Percentiles rank a stretch among this genome's conserved stretches.
These are phyloP conservation scores for Salix udensis DNA, from an alignment of 345 rosid genomes.

Conservation along the genomic window DNA sequence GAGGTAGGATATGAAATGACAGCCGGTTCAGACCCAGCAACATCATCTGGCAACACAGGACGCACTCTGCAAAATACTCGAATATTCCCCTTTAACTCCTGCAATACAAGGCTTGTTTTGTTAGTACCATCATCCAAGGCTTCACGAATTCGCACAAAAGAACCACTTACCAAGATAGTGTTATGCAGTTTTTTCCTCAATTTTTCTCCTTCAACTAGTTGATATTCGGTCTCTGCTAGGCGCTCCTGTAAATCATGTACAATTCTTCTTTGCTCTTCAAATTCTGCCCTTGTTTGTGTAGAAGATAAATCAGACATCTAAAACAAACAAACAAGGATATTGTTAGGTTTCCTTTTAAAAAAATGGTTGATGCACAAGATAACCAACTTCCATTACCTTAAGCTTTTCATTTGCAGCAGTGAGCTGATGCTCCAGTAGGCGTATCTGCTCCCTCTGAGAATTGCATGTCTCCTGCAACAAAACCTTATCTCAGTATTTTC, in stretches of 20 bases:
- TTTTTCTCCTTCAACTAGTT: constrained; percentile 69
- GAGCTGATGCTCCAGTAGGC: constrained; percentile 54
- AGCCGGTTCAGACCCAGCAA: constrained; percentile 45
- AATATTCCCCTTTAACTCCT: constrained; percentile 98
- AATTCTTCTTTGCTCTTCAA: constrained; percentile 45
- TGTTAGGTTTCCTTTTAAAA: background rate
- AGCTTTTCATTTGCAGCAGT: constrained; percentile 69
- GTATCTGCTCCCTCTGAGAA: constrained; percentile 68
- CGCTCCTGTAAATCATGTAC: constrained; percentile 48
- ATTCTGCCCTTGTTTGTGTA: constrained; percentile 45
- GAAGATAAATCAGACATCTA: constrained; percentile 60
- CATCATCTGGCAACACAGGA: constrained; percentile 74
- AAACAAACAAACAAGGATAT: background rate
- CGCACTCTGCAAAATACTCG: constrained; percentile 95
- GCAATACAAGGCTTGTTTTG: constrained; percentile 1
- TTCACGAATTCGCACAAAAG: background rate
- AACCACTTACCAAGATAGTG: constrained; percentile 61
- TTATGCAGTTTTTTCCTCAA: constrained; percentile 81
- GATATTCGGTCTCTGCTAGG: constrained; percentile 54
- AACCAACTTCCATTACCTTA: constrained; percentile 44
- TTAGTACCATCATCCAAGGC: background rate
- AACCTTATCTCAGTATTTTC: background rate
- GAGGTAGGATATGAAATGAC: constrained; percentile 70
- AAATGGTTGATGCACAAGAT: background rate
- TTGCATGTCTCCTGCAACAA: constrained; percentile 69